Evolutionary conservation across 768 basidiomycete species (phyloP).

Genomic region (Tylopilus plumbeoviolaceoides): DNA sequence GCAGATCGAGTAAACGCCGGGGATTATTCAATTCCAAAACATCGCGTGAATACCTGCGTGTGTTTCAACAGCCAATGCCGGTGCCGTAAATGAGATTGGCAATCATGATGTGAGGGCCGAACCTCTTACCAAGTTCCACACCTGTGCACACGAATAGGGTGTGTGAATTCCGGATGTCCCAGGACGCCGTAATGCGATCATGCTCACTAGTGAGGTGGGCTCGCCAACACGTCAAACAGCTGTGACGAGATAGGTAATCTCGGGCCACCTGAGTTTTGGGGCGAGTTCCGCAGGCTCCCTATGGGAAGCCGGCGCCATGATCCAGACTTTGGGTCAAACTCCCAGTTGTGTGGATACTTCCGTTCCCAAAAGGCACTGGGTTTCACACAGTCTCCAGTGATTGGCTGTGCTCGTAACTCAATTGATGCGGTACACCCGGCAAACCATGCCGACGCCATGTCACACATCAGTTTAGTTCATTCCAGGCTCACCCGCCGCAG

Average conservation of each 20-base stretch:
- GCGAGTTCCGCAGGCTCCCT: conserved; percentile 8
- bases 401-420: conserved; percentile 31
- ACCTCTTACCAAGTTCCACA: conserved; percentile 8
- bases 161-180: conserved; percentile 9
- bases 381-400: conserved; percentile 28
- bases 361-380: conserved; percentile 20
- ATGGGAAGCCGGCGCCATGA: conserved; percentile 11
- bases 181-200: conserved; percentile 18
- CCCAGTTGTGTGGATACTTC: conserved; percentile 12
- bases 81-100: conserved; percentile 33
- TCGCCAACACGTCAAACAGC: conserved; percentile 15
- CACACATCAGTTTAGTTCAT: conserved; percentile 7
- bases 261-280: conserved; percentile 5
- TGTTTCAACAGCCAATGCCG: conserved; percentile 22
- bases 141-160: conserved; percentile 5
- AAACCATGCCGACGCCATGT: conserved; percentile 21
- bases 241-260: conserved; percentile 3
- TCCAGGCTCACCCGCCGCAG: conserved; percentile 15
- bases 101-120: conserved; percentile 25
- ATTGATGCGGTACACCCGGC: conserved; percentile 23
- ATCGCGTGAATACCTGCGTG: conserved; percentile 18
- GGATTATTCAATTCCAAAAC: conserved; percentile 29
- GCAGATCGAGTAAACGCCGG: conserved; percentile 28
- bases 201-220: conserved; percentile 16
- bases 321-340: conserved; percentile 8